These are phyloP conservation scores for Ustilago crameri DNA, from an alignment of 1,284 basidiomycete genomes.

Conservation along the genomic window DNA sequence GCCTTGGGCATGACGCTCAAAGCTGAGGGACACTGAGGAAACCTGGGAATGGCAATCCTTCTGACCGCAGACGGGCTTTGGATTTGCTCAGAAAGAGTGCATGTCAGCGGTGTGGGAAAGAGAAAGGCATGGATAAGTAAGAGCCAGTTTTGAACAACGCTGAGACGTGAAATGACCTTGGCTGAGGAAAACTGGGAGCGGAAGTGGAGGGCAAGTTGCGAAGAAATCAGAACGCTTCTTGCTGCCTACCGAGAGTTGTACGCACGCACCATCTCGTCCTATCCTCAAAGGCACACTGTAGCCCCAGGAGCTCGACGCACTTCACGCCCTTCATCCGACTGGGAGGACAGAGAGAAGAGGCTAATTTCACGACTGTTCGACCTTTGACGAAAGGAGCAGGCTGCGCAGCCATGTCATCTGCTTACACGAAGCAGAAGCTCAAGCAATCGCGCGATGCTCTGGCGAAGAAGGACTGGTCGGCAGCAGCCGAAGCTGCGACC, in stretches of 20 bases:
- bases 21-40: too few relatives aligned
- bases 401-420: constrained; percentile 34
- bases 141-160: too few relatives aligned
- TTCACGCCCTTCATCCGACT: too few relatives aligned
- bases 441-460: constrained; percentile 59
- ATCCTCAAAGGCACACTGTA: too few relatives aligned
- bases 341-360: neutral
- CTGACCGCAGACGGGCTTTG: too few relatives aligned
- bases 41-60: too few relatives aligned
- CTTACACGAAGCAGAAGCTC: constrained; percentile 58
- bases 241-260: neutral
- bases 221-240: constrained; percentile 20
- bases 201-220: constrained; percentile 26
- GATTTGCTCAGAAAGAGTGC: too few relatives aligned
- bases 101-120: too few relatives aligned
- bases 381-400: neutral
- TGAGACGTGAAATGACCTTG: neutral
- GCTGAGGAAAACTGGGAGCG: constrained; percentile 3
- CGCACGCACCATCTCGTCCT: constrained; percentile 12
- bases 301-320: too few relatives aligned
- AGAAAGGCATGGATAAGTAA: too few relatives aligned
- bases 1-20: neutral
- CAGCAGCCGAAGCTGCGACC: constrained; percentile 42
- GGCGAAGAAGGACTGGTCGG: constrained; percentile 52
- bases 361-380: neutral